Evolutionary conservation across 257 asterid genomes (phyloP).

Genomic region (Solanum chilense): DNA sequence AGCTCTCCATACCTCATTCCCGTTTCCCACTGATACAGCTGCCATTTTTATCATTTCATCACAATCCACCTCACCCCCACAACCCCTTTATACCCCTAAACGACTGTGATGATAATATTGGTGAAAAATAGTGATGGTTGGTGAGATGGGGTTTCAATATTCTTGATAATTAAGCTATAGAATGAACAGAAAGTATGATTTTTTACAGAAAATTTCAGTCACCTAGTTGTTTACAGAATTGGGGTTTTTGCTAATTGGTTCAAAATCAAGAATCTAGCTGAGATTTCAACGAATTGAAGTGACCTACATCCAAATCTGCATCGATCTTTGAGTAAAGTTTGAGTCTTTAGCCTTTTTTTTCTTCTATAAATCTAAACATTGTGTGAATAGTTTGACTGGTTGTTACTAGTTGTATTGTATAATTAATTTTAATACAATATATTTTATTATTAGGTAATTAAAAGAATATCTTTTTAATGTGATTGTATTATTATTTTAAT

Average conservation of each 20-base stretch:
- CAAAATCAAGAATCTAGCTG: background rate
- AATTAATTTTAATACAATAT: too few species aligned
- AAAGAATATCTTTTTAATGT: too few species aligned
- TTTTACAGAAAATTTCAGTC: background rate
- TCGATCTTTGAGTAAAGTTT: background rate
- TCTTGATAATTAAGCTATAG: background rate
- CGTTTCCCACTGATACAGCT: conserved; percentile 4
- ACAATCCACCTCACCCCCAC: background rate
- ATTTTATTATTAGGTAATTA: too few species aligned
- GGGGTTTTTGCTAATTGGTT: background rate
- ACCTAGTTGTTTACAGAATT: background rate
- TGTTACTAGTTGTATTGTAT: fast-evolving
- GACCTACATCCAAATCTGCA: background rate
- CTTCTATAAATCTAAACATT: background rate
- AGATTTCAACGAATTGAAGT: background rate
- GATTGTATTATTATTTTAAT: too few species aligned
- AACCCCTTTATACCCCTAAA: background rate
- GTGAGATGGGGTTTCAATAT: background rate
- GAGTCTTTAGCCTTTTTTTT: background rate
- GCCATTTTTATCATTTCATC: conserved; percentile 32
- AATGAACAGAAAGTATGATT: background rate
- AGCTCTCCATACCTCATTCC: conserved; percentile 44
- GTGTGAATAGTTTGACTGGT: background rate
- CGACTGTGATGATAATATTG: background rate
- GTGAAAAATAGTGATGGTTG: background rate